These are phyloP conservation scores for Jasminum sambac DNA, from an alignment of 257 asterid species.

Conservation along the genomic window DNA sequence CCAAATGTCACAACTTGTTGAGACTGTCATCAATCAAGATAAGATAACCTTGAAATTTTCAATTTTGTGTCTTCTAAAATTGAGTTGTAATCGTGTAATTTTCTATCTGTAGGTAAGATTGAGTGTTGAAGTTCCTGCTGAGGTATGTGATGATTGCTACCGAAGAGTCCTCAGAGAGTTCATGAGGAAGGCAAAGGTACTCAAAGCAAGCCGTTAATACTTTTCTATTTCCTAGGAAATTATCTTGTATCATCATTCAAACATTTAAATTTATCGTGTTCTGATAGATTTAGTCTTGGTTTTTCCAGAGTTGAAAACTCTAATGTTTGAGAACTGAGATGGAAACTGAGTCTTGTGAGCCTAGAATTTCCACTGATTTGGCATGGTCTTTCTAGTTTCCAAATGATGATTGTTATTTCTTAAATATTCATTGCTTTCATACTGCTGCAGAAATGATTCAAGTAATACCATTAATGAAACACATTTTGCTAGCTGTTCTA, in stretches of 20 bases:
- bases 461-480: not conserved
- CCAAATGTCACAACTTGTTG: too few relatives aligned
- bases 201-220: not conserved
- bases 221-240: not conserved
- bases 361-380: conserved; percentile 4
- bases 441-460: not conserved
- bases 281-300: not conserved
- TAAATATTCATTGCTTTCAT: not conserved
- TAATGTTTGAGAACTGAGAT: conserved; percentile 4
- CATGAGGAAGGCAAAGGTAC: conserved; percentile 69
- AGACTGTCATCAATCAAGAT: too few relatives aligned
- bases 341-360: conserved; percentile 6
- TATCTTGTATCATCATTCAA: too few relatives aligned
- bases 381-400: not conserved
- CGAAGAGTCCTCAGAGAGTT: conserved; percentile 64
- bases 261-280: not conserved
- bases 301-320: not conserved
- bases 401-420: not conserved
- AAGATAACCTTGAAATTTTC: not conserved
- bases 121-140: conserved; percentile 86
- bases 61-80: not conserved
- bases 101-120: conserved; percentile 52
- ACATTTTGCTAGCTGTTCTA: not conserved
- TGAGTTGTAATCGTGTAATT: not conserved
- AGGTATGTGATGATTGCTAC: conserved; percentile 80